These are phyloP conservation scores for Talaromyces nanjingensis DNA, from an alignment of 495 filamentous ascomycete species.

Conservation along the genomic window DNA sequence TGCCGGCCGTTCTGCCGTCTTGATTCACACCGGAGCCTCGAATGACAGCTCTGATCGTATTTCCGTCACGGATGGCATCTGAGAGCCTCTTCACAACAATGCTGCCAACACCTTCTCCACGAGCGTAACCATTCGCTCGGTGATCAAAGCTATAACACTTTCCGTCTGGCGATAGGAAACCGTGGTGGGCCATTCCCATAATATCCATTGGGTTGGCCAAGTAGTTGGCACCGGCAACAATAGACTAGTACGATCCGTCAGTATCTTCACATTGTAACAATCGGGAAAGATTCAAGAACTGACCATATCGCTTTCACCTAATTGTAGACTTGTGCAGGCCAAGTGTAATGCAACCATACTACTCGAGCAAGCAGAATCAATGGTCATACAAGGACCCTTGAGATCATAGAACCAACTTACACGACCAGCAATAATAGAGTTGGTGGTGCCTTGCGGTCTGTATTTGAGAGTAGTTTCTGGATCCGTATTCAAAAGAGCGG, in stretches of 20 bases:
- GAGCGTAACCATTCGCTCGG: constrained; percentile 55
- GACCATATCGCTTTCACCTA: constrained; percentile 20
- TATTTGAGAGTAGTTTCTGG: constrained; percentile 18
- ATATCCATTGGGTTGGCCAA: constrained; percentile 22
- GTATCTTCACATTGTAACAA: background rate
- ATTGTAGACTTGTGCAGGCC: constrained; percentile 24
- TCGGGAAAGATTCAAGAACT: background rate
- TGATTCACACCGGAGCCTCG: constrained; percentile 25
- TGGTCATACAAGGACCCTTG: constrained; percentile 23
- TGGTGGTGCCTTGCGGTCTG: constrained; percentile 26
- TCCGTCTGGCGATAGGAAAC: constrained; percentile 21
- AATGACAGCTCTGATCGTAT: constrained; percentile 34
- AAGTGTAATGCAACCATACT: constrained; percentile 45
- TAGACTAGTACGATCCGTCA: constrained; percentile 2
- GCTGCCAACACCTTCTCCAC: constrained; percentile 47
- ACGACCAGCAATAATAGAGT: constrained; percentile 31
- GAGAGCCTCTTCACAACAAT: constrained; percentile 28
- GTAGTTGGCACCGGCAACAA: constrained; percentile 31
- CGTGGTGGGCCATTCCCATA: constrained; percentile 20
- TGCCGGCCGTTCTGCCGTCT: constrained; percentile 28
- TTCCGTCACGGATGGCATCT: constrained; percentile 26
- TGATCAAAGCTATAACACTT: constrained; percentile 53
- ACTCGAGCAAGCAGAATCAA: constrained; percentile 45
- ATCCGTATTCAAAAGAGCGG: constrained; percentile 21
- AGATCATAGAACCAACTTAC: constrained; percentile 37